Percentiles rank a stretch among this genome's conserved stretches.
Conservation (phyloP, 2,329 filamentous ascomycete species). For the Pleurostoma richardsiae region DNA sequence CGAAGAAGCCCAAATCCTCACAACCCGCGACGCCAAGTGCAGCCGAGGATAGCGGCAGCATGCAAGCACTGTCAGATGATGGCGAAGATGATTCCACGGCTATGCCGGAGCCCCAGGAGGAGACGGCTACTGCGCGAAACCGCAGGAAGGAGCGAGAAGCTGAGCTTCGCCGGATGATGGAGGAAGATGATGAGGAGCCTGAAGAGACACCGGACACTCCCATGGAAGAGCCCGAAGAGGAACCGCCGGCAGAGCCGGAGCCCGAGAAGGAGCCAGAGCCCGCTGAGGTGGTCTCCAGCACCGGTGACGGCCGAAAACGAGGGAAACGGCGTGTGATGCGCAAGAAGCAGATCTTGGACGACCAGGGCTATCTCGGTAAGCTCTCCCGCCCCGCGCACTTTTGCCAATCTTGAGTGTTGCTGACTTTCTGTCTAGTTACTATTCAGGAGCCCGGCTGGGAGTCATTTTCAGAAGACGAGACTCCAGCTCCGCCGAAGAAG, state of each 20-base stretch:
- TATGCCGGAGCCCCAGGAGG: slow-evolving; percentile 33
- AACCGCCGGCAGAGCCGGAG: slow-evolving; percentile 31
- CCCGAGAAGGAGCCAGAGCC: slow-evolving; percentile 29
- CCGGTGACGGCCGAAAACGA: slow-evolving; percentile 59
- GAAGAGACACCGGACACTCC: slow-evolving; percentile 11
- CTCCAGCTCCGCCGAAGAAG: slow-evolving; percentile 38
- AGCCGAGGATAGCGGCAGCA: slow-evolving; percentile 40
- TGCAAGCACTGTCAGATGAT: slow-evolving; percentile 49
- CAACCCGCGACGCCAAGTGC: slow-evolving; percentile 30
- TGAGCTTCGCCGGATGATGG: slow-evolving; percentile 50
- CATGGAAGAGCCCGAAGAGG: slow-evolving; percentile 24
- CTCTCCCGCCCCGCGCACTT: slow-evolving; percentile 5
- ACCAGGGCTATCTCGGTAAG: slow-evolving; percentile 84
- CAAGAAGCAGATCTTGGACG: slow-evolving; percentile 82
- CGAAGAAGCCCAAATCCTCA: slow-evolving; percentile 38
- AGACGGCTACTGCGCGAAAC: slow-evolving; percentile 25
- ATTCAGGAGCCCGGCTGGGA: slow-evolving; percentile 84
- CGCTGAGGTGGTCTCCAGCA: slow-evolving; percentile 48
- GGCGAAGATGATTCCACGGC: slow-evolving; percentile 51
- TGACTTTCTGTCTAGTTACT: slow-evolving; percentile 55
- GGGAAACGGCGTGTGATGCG: slow-evolving; percentile 78
- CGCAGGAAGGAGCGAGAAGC: slow-evolving; percentile 60
- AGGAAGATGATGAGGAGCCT: slow-evolving; percentile 11
- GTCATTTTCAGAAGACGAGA: slow-evolving; percentile 88
- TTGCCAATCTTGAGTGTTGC: background rate